A percentile compares a stretch with the other conserved stretches of the same genome.
These are phyloP conservation scores for Zoysia japonica DNA, from an alignment of 176 grass and related monocot genomes.

Conservation along the genomic window DNA sequence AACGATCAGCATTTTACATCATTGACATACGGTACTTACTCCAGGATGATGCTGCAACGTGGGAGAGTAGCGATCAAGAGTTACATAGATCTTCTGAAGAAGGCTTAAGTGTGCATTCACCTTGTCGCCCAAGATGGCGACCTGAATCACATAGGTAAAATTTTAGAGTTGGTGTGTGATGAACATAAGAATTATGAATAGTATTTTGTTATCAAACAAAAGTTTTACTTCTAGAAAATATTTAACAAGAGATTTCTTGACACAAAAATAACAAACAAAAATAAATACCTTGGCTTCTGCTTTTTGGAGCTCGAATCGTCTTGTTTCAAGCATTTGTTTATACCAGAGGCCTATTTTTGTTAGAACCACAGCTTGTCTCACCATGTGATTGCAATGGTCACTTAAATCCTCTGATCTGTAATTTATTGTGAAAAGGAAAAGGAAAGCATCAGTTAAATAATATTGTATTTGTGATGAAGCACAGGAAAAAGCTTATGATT, in stretches of 20 bases:
- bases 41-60: constrained; percentile 75
- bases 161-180: not conserved
- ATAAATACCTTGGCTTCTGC: constrained; percentile 74
- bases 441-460: not conserved
- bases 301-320: constrained; percentile 74
- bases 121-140: constrained; percentile 67
- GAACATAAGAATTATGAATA: not conserved
- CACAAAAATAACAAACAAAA: constrained; percentile 9
- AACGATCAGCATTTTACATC: not conserved
- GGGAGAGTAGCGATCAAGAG: constrained; percentile 83
- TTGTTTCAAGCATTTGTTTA: constrained; percentile 81
- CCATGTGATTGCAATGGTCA: constrained; percentile 63
- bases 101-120: constrained; percentile 70
- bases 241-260: not conserved
- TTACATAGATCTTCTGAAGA: constrained; percentile 88
- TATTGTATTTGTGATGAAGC: not conserved
- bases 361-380: constrained; percentile 62
- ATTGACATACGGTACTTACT: constrained; percentile 45
- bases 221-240: constrained; percentile 1
- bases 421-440: not conserved
- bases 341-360: constrained; percentile 75
- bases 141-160: constrained; percentile 47
- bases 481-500: not conserved
- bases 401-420: constrained; percentile 70
- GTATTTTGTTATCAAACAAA: not conserved